Evolutionary conservation across 2,329 filamentous ascomycete genomes (phyloP).

Genomic region (Aureobasidium sp.): DNA sequence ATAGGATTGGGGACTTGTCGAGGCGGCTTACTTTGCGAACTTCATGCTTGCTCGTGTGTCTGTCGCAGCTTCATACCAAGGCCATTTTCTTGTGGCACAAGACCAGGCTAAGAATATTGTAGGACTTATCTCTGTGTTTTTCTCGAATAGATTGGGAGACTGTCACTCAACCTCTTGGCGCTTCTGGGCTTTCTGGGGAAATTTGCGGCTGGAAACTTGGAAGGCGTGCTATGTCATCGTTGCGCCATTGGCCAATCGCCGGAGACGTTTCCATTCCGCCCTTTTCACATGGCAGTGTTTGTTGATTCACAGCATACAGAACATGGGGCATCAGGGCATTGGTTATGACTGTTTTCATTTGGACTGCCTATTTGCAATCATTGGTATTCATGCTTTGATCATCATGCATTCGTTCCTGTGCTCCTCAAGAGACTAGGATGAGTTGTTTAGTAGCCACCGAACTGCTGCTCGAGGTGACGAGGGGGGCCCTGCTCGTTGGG

Average conservation of each 20-base stretch:
- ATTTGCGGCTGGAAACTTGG: no score
- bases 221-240: no score
- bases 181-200: no score
- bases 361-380: neutral
- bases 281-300: neutral
- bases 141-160: neutral
- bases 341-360: neutral
- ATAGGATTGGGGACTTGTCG: neutral
- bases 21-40: slow-evolving; percentile 21
- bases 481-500: slow-evolving; percentile 36
- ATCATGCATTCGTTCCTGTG: slow-evolving; percentile 1
- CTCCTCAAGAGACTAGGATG: neutral
- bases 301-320: neutral
- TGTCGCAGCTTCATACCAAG: neutral
- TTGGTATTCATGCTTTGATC: slow-evolving; percentile 6
- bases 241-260: neutral
- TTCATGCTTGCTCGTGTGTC: slow-evolving; percentile 22
- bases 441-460: slow-evolving; percentile 19
- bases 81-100: neutral
- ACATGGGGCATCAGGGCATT: neutral
- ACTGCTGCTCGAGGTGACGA: slow-evolving; percentile 27
- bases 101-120: neutral
- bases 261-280: neutral
- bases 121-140: neutral
- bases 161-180: neutral